Evolutionary conservation across 108 stramenopile species (phyloP).

Genomic region (Fragilaria crotonensis): DNA sequence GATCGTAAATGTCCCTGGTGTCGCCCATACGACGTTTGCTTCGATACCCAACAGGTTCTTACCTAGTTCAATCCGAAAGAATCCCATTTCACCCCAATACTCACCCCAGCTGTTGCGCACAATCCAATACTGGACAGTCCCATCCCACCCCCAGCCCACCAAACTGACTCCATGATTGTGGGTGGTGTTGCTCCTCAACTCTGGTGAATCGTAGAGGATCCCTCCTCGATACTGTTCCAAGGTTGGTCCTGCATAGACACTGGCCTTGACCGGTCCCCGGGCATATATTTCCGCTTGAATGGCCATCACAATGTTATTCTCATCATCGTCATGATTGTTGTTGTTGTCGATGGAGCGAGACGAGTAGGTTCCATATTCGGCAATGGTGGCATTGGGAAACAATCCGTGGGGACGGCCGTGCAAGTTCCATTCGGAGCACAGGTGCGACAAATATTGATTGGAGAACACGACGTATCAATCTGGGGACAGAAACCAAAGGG

Average conservation of each 20-base stretch:
- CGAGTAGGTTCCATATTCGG: conserved; percentile 86
- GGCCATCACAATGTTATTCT: conserved; percentile 36
- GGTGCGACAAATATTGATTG: conserved; percentile 69
- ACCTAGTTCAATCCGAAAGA: conserved; percentile 61
- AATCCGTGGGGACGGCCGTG: conserved; percentile 30
- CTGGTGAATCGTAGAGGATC: conserved; percentile 34
- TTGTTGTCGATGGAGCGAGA: too few species aligned
- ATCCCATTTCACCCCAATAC: conserved; percentile 71
- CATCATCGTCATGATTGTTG: conserved; percentile 20
- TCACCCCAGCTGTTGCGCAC: conserved; percentile 75
- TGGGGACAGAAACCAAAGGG: conserved; percentile 65
- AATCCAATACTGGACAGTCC: conserved; percentile 78
- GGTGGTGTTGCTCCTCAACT: conserved; percentile 36
- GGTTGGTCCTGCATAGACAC: conserved; percentile 73
- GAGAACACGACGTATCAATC: conserved; percentile 62
- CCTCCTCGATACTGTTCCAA: conserved; percentile 54
- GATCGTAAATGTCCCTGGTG: conserved; percentile 44
- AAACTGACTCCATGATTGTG: conserved; percentile 73
- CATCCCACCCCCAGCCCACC: conserved; percentile 78
- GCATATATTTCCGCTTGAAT: conserved; percentile 90
- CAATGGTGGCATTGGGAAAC: conserved; percentile 81
- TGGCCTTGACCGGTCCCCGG: conserved; percentile 89
- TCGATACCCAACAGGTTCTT: conserved; percentile 82
- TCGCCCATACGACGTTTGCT: conserved; percentile 70
- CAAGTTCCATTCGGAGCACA: conserved; percentile 34